These are phyloP conservation scores for Neurospora discreta DNA, from an alignment of 495 filamentous ascomycete species.

Conservation along the genomic window DNA sequence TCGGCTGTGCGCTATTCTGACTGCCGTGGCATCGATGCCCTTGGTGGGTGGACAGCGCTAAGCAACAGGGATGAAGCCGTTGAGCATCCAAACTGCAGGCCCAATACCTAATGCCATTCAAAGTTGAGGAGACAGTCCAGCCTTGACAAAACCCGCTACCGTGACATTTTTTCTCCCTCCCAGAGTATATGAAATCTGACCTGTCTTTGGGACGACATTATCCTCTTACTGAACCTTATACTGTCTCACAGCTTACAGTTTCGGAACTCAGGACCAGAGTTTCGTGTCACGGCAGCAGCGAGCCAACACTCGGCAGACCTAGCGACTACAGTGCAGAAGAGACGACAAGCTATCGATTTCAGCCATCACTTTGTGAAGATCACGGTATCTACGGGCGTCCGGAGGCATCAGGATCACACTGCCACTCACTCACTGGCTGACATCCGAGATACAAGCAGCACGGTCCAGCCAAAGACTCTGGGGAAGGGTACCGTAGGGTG, in stretches of 20 bases:
- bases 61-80: background rate
- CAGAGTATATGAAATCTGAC: background rate
- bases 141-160: background rate
- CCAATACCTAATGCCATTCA: background rate
- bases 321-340: background rate
- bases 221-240: background rate
- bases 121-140: background rate
- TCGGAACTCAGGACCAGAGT: background rate
- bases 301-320: background rate
- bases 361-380: background rate
- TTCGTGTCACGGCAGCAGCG: background rate
- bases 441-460: background rate
- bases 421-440: background rate
- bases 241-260: background rate
- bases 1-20: background rate
- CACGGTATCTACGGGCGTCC: background rate
- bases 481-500: background rate
- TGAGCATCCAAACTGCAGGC: background rate
- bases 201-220: background rate
- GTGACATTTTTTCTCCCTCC: background rate
- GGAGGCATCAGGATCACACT: background rate
- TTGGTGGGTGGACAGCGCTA: background rate
- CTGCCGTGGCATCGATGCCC: background rate
- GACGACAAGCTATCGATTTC: background rate
- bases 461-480: background rate